A percentile compares a stretch with the other conserved stretches of the same genome.
Conservation (phyloP, 108 stramenopile genomes). For the Schizochytrium sp. region DNA sequence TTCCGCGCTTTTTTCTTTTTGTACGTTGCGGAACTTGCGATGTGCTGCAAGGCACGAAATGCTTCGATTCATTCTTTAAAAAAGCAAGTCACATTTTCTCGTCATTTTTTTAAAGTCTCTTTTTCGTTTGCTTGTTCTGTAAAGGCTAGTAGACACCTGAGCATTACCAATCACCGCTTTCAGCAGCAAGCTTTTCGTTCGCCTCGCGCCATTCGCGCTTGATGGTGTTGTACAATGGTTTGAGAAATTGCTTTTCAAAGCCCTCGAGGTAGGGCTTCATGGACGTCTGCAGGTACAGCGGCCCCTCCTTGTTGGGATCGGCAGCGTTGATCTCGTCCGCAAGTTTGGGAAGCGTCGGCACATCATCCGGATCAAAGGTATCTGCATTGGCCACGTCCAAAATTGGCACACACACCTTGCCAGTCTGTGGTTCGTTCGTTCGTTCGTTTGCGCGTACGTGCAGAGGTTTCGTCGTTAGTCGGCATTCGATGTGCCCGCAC, state of each 20-base stretch:
- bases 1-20: too few species aligned
- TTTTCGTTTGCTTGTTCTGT: not conserved
- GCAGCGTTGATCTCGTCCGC: conserved; percentile 58
- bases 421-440: conserved; percentile 20
- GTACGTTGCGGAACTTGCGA: too few species aligned
- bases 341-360: conserved; percentile 68
- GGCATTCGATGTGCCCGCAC: too few species aligned
- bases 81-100: too few species aligned
- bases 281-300: conserved; percentile 73
- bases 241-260: conserved; percentile 67
- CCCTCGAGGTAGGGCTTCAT: conserved; percentile 59
- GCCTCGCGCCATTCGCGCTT: conserved; percentile 49
- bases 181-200: conserved; percentile 63
- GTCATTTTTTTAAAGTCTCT: too few species aligned
- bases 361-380: conserved; percentile 70
- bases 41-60: too few species aligned
- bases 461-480: too few species aligned
- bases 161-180: conserved; percentile 65
- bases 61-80: too few species aligned
- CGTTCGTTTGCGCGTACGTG: too few species aligned
- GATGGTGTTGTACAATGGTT: conserved; percentile 66
- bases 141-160: not conserved
- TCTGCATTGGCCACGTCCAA: conserved; percentile 33
- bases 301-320: not conserved
- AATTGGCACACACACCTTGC: conserved; percentile 96